Evolutionary conservation across 75 land plant genomes (phyloP).

Genomic region (Ceratopteris richardii): DNA sequence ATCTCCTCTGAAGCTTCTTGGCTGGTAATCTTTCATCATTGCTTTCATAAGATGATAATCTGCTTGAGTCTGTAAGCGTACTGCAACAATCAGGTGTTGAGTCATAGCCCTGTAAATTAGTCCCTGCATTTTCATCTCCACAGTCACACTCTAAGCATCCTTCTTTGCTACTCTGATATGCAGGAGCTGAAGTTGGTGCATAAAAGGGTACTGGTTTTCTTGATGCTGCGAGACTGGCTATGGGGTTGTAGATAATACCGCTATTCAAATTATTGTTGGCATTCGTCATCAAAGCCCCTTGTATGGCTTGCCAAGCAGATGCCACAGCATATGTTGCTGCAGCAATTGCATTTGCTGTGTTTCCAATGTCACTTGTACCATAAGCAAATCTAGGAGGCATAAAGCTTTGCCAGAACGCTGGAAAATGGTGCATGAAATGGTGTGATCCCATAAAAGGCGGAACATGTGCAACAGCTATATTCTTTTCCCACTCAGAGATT

Average conservation of each 20-base stretch:
- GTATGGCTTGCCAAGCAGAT: conserved; percentile 6
- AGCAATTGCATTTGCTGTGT: not conserved
- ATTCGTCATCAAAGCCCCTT: not conserved
- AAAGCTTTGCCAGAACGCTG: not conserved
- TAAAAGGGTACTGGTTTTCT: too few relatives aligned
- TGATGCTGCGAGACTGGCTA: not conserved
- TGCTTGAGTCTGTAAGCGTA: too few relatives aligned
- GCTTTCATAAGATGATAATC: too few relatives aligned
- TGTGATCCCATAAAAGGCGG: not conserved
- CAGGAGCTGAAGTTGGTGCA: too few relatives aligned
- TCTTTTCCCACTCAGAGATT: too few relatives aligned
- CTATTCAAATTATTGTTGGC: not conserved
- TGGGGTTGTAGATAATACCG: not conserved
- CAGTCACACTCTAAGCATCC: too few relatives aligned
- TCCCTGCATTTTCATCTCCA: too few relatives aligned
- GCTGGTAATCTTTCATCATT: too few relatives aligned
- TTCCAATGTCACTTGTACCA: not conserved
- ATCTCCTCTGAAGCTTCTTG: too few relatives aligned
- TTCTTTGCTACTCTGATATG: too few relatives aligned
- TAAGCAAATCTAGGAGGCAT: not conserved
- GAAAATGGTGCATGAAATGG: not conserved
- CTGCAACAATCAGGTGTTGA: too few relatives aligned
- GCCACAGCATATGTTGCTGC: conserved; percentile 1
- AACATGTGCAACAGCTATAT: not conserved
- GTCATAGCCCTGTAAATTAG: too few relatives aligned